These are phyloP conservation scores for Coniochaeta prunicola DNA, from an alignment of 2,329 filamentous ascomycete genomes.

Conservation along the genomic window DNA sequence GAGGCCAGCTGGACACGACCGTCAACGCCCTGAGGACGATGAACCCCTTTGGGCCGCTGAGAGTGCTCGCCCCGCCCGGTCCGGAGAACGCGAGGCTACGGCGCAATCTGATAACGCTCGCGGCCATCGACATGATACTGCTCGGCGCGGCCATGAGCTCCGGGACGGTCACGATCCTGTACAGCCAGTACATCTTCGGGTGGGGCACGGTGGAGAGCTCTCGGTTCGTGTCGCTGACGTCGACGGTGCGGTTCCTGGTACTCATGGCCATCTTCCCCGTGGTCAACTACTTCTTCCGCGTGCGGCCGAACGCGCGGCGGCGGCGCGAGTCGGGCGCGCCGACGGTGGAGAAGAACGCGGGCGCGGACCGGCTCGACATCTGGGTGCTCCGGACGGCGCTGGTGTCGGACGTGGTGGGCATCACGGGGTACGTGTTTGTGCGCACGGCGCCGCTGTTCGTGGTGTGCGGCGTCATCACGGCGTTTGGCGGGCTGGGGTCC, in stretches of 20 bases:
- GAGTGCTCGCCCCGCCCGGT: conserved; percentile 68
- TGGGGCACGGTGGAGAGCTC: conserved; percentile 81
- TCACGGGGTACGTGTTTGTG: conserved; percentile 65
- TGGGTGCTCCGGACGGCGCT: conserved; percentile 68
- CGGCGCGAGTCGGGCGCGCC: conserved; percentile 28
- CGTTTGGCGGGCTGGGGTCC: conserved; percentile 76
- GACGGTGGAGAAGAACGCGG: conserved; percentile 46
- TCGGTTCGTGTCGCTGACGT: conserved; percentile 73
- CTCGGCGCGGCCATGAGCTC: conserved; percentile 77
- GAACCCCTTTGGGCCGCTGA: conserved; percentile 71
- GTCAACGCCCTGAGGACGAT: conserved; percentile 32
- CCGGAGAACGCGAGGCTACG: conserved; percentile 56
- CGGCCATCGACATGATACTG: conserved; percentile 72
- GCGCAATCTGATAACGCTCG: conserved; percentile 75
- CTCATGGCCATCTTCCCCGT: conserved; percentile 70
- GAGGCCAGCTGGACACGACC: conserved; percentile 13
- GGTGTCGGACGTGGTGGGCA: conserved; percentile 68
- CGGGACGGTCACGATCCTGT: conserved; percentile 76
- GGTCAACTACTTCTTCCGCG: conserved; percentile 68
- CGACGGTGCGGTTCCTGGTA: conserved; percentile 65
- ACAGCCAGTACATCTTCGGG: conserved; percentile 63
- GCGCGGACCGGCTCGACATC: conserved; percentile 73
- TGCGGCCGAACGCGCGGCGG: conserved; percentile 37
- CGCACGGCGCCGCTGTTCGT: conserved; percentile 59
- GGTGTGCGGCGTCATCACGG: conserved; percentile 62